A percentile compares a stretch with the other conserved stretches of the same genome.
These are phyloP conservation scores for Phytophthora sansomeana DNA, from an alignment of 352 stramenopile genomes.

Conservation along the genomic window DNA sequence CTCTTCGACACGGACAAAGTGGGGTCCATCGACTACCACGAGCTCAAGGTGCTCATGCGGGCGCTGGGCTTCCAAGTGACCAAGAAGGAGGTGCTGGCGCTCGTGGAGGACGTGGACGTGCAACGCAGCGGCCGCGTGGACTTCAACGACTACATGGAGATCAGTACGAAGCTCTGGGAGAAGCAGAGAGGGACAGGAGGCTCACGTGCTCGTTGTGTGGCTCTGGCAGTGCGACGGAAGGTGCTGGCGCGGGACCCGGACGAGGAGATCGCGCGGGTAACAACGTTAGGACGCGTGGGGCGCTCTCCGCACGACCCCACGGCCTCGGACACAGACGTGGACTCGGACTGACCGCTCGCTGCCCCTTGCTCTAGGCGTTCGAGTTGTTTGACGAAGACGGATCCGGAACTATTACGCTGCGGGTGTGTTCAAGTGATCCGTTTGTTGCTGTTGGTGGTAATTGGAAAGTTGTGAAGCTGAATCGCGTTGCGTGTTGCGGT, in stretches of 20 bases:
- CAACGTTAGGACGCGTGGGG: conserved; percentile 13
- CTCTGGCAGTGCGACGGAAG: conserved; percentile 72
- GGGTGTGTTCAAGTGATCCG: conserved; percentile 43
- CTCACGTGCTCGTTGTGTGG: conserved; percentile 10
- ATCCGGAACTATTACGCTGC: conserved; percentile 87
- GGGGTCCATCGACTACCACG: conserved; percentile 92
- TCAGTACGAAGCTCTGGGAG: conserved; percentile 64
- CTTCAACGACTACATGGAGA: conserved; percentile 93
- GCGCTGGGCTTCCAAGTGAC: conserved; percentile 93
- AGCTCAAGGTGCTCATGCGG: conserved; percentile 95
- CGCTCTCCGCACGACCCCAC: conserved; percentile 28
- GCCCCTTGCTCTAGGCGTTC: conserved; percentile 77
- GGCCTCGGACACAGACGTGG: conserved; percentile 24
- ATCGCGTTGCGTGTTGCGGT: conserved; percentile 15
- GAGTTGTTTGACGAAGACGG: conserved; percentile 95
- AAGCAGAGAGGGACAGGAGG: neutral
- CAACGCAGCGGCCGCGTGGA: conserved; percentile 85
- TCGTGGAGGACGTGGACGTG: conserved; percentile 92
- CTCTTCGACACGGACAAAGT: conserved; percentile 94
- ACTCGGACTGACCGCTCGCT: conserved; percentile 31
- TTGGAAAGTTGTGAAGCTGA: conserved; percentile 24
- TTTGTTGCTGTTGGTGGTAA: conserved; percentile 18
- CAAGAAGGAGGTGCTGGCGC: conserved; percentile 88
- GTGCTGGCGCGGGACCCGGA: conserved; percentile 89
- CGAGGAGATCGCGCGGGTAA: conserved; percentile 91